Conservation (phyloP, 2,329 filamentous ascomycete species). For the Eutypa lata region DNA sequence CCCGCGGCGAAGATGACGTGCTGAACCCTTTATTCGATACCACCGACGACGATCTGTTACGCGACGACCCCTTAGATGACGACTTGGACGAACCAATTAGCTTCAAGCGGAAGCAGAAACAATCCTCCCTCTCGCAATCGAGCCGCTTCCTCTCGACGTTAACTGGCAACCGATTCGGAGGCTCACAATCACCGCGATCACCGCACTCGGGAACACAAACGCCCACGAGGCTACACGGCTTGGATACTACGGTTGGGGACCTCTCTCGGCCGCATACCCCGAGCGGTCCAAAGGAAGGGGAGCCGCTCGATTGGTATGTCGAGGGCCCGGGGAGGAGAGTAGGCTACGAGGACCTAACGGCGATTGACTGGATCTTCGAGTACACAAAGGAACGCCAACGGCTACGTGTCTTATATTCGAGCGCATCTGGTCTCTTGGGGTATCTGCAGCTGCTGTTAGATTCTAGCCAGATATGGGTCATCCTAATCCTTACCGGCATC, state of each 20-base stretch:
- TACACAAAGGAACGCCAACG: slow-evolving; percentile 94
- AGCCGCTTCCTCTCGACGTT: slow-evolving; percentile 48
- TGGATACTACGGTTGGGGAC: slow-evolving; percentile 14
- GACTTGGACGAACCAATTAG: slow-evolving; percentile 54
- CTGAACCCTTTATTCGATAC: slow-evolving; percentile 22
- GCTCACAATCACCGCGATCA: slow-evolving; percentile 12
- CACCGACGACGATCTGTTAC: slow-evolving; percentile 38
- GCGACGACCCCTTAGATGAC: slow-evolving; percentile 54
- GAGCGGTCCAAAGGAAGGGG: slow-evolving; percentile 41
- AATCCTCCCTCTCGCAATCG: slow-evolving; percentile 43
- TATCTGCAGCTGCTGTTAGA: slow-evolving; percentile 73
- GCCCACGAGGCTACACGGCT: slow-evolving; percentile 20
- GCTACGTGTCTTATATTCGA: slow-evolving; percentile 70
- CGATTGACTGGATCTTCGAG: slow-evolving; percentile 99
- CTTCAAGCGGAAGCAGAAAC: slow-evolving; percentile 68
- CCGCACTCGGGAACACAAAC: slow-evolving; percentile 20
- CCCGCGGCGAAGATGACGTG: slow-evolving; percentile 28
- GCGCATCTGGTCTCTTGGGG: slow-evolving; percentile 67
- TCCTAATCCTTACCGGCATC: slow-evolving; percentile 81
- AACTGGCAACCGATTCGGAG: slow-evolving; percentile 33
- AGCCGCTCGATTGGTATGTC: slow-evolving; percentile 74
- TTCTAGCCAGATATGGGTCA: slow-evolving; percentile 85
- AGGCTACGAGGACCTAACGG: slow-evolving; percentile 92
- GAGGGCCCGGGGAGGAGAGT: slow-evolving; percentile 87
- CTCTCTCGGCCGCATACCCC: slow-evolving; percentile 6